Evolutionary conservation across 2,329 filamentous ascomycete genomes (phyloP).

Genomic region (Ambrosiella beaveri): DNA sequence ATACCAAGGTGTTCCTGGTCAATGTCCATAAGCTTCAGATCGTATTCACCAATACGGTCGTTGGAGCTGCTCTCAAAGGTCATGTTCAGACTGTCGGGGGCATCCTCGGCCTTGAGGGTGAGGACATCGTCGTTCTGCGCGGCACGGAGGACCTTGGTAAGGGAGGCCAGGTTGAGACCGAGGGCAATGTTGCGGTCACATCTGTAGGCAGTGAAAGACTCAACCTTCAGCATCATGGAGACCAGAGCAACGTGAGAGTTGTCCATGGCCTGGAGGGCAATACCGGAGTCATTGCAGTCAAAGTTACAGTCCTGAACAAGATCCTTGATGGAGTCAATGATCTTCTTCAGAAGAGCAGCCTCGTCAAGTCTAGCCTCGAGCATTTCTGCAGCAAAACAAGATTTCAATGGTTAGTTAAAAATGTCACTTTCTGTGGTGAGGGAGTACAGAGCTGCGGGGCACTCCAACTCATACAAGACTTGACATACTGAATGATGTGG

Average conservation of each 20-base stretch:
- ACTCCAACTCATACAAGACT: neutral
- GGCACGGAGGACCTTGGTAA: conserved; percentile 92
- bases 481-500: conserved; percentile 9
- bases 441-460: neutral
- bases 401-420: conserved; percentile 2
- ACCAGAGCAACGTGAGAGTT: conserved; percentile 98
- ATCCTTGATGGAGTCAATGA: conserved; percentile 98
- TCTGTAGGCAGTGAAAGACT: conserved; percentile 85
- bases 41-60: conserved; percentile 94
- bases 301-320: conserved; percentile 99
- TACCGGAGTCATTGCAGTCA: conserved; percentile 99
- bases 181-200: conserved; percentile 98
- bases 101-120: conserved; percentile 93
- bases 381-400: conserved; percentile 34
- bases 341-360: conserved; percentile 88
- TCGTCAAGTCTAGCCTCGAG: conserved; percentile 96
- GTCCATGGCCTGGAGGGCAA: conserved; percentile 98
- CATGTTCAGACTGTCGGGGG: conserved; percentile 87
- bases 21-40: conserved; percentile 99
- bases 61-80: conserved; percentile 80
- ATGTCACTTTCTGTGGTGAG: too few species aligned
- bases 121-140: conserved; percentile 85
- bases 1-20: conserved; percentile 99
- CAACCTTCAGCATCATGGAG: conserved; percentile 95
- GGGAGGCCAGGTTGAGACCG: conserved; percentile 86